These are phyloP conservation scores for Lipomyces chichibuensis DNA, from an alignment of 805 yeast species.

Conservation along the genomic window DNA sequence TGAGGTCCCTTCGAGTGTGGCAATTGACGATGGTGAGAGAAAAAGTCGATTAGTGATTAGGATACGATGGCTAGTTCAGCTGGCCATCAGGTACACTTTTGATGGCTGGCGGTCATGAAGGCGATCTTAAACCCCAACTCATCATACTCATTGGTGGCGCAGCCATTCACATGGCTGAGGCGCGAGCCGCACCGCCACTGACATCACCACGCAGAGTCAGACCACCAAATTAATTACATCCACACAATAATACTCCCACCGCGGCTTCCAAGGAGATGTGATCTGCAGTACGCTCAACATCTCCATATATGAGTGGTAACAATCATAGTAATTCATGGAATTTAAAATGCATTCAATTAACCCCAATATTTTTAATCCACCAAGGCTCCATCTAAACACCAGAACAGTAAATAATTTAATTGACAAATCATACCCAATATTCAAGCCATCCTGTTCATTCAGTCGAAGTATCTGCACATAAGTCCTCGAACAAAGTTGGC, in stretches of 20 bases:
- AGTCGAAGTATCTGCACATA: constrained; percentile 3
- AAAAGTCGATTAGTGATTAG: not conserved
- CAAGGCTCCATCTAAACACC: constrained; percentile 1
- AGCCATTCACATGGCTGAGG: not conserved
- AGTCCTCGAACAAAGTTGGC: constrained; percentile 53
- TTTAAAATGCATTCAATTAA: not conserved
- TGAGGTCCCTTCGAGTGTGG: not conserved
- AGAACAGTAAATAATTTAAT: not conserved
- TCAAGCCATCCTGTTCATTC: not conserved
- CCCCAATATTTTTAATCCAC: not conserved
- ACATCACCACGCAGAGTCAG: not conserved
- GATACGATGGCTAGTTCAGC: not conserved
- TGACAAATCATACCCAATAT: not conserved
- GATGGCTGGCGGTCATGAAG: not conserved
- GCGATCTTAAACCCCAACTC: not conserved
- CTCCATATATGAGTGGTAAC: too few species aligned
- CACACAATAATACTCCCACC: too few species aligned
- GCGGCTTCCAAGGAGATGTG: too few species aligned
- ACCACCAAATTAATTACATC: too few species aligned
- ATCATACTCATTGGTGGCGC: not conserved
- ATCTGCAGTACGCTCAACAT: too few species aligned
- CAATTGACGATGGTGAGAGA: not conserved
- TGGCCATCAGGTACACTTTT: not conserved
- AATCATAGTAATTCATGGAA: too few species aligned
- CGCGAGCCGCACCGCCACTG: not conserved